Evolutionary conservation across 108 stramenopile genomes (phyloP), one percentile per base, ranked within the genome.

Genomic region (Phaeodactylum tricornutum): DNA sequence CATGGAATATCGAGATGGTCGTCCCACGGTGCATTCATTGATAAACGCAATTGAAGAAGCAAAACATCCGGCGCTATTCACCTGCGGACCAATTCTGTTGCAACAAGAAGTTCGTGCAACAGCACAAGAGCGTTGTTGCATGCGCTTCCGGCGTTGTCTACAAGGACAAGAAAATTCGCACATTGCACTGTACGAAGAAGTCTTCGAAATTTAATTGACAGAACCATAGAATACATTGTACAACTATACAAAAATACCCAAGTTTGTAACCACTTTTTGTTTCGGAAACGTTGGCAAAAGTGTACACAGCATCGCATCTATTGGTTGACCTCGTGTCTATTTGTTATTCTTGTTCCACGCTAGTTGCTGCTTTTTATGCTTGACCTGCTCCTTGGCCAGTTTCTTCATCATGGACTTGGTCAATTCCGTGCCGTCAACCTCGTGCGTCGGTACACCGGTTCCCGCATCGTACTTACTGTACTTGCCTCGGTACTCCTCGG

Each of bases 331-430:
- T n/a, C n/a, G n/a, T n/a, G n/a, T n/a, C n/a, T n/a, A n/a, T n/a
- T n/a, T n/a, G n/a, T n/a, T n/a, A 30, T 20, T n/a, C 52, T 72
- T 61, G 8, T 60, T 59, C 61, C 44, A 57, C 27, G 50, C 59
- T 2, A 50, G 46, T 42, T 64, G 57, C 37, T 57, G 65, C 50
- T 89, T 86, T 27, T 69, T 74, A 53, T 97, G 96, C 64, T 95
- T 97, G 19, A 79, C 73, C 60, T 84, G 76, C 14, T 92, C 92
- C 63, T 94, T 94, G 33, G 72, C 79, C 60, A 95, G 60, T 66
- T 97, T 97, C 79, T 97, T 97, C 53, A 70, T 69, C 12, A 67
- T 65, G 48, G 75, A 84, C 76, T 97, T 97, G 31, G 89, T 84
- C 24, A 97, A 34, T 54, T 85, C 87, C 24, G 79, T 81, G 19